Evolutionary conservation across 208 protist genomes (phyloP), one percentile per base, ranked within the genome.

Genomic region (Wallacemonas sp.): DNA sequence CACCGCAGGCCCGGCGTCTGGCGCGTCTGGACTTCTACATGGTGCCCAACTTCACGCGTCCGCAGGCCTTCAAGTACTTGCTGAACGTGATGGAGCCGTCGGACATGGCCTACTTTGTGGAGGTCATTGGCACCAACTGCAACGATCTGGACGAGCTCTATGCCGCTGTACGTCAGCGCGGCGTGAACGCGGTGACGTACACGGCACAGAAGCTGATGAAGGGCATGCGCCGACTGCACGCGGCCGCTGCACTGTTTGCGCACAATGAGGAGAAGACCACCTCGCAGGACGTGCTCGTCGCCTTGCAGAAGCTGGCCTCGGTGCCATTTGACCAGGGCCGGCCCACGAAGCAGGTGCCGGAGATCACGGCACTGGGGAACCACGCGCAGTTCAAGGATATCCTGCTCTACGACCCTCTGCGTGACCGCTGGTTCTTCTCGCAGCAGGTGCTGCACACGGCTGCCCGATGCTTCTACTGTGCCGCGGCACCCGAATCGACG

Each of bases 91-190:
- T 95, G 28, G 82, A 95, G 46, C 78, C 89, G 29, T 71, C 92
- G 2, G 89, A 92, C 46, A 62, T 95, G 20, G 68, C 77, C 14
- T 72, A 90, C 72, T 91, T 95, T 55, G 57, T 94, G 3, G 84
- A 94, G 61, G 71, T 80, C 7, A 81, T 84, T 23, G 89, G 89
- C 1, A 94, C 84, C 20, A 89, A 89, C 75, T 86, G 84, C 66
- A 91, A 87, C 61, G 89, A 95, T 61, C 57, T 95, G 11, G 89
- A 95, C 67, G 89, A 95, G 68, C 78, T 95, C 11, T 84, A 87
- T 59, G 81, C 84, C 18, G 75, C 87, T 1, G 79, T 93, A 22
- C 71, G 76, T 1, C 87, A 93, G 61, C 76, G 78, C 3, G 73
- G 72, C 12, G 76, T 79, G 18, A 61, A 78, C 28, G 77, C 86